Conservation (phyloP, 192 early-diverging fungal genomes). For the Backusella tarrabulga region DNA sequence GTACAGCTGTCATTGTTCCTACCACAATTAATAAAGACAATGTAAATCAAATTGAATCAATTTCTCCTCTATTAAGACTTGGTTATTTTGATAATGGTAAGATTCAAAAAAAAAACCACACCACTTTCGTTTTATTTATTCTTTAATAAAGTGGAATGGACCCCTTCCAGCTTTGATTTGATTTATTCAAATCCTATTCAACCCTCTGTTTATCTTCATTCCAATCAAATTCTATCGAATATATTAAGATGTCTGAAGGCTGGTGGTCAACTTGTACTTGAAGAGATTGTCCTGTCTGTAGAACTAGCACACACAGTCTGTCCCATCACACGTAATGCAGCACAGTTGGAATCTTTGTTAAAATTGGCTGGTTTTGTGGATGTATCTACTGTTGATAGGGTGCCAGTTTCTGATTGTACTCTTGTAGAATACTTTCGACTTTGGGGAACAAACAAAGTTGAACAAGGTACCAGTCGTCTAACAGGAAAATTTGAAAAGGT, state of each 20-base stretch:
- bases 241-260: constrained; percentile 65
- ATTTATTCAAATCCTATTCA: constrained; percentile 55
- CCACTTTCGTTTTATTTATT: background rate
- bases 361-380: constrained; percentile 88
- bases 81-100: background rate
- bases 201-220: constrained; percentile 64
- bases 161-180: constrained; percentile 51
- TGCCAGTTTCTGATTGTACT: constrained; percentile 43
- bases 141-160: background rate
- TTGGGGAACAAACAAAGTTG: constrained; percentile 55
- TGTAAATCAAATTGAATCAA: background rate
- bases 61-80: background rate
- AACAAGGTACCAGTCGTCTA: constrained; percentile 41
- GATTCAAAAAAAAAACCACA: background rate
- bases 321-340: constrained; percentile 56
- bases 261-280: constrained; percentile 61
- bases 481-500: constrained; percentile 49
- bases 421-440: constrained; percentile 49
- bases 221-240: constrained; percentile 53
- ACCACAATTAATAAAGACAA: background rate
- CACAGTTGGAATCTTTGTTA: constrained; percentile 64
- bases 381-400: constrained; percentile 34
- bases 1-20: background rate
- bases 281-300: constrained; percentile 66
- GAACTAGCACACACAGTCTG: constrained; percentile 36